phyloP scores from a whole-genome alignment of 176 grass and related monocot genomes.

The Aegilops bicornis region DNA sequence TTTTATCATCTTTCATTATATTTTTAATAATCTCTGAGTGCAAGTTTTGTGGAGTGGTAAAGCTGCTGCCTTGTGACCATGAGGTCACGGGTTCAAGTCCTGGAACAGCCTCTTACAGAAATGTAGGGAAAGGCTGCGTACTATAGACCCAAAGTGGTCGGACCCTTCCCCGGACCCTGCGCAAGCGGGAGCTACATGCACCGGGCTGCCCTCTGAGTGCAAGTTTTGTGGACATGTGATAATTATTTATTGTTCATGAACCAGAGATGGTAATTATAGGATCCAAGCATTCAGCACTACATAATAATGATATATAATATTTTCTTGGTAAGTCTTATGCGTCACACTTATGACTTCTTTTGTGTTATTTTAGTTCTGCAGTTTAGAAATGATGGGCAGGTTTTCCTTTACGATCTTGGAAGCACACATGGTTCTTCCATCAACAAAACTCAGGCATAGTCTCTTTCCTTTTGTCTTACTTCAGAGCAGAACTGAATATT shows the following conservation, averaged over 20 bases:
- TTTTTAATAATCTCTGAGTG: neutral
- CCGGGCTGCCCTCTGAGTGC: neutral
- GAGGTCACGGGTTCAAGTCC: too few species aligned
- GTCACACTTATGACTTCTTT: slow-evolving; percentile 16
- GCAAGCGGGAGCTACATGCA: too few species aligned
- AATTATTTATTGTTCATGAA: neutral
- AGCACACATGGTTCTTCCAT: slow-evolving; percentile 92
- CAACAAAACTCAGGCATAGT: slow-evolving; percentile 82
- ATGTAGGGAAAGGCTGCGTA: too few species aligned
- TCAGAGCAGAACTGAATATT: neutral
- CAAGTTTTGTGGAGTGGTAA: neutral
- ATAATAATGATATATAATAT: slow-evolving; percentile 4
- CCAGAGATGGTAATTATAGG: neutral
- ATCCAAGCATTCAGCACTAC: neutral
- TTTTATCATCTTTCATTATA: neutral
- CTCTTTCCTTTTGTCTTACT: neutral
- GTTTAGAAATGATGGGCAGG: slow-evolving; percentile 74
- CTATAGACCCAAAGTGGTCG: too few species aligned
- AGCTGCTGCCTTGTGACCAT: too few species aligned
- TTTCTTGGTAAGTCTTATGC: slow-evolving; percentile 23
- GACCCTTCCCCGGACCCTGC: too few species aligned
- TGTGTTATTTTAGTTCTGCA: slow-evolving; percentile 68
- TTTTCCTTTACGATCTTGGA: slow-evolving; percentile 91
- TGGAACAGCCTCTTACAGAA: too few species aligned
- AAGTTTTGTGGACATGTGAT: neutral